Conservation (phyloP, 257 asterid species). For the Solanum sparsipilum region DNA sequence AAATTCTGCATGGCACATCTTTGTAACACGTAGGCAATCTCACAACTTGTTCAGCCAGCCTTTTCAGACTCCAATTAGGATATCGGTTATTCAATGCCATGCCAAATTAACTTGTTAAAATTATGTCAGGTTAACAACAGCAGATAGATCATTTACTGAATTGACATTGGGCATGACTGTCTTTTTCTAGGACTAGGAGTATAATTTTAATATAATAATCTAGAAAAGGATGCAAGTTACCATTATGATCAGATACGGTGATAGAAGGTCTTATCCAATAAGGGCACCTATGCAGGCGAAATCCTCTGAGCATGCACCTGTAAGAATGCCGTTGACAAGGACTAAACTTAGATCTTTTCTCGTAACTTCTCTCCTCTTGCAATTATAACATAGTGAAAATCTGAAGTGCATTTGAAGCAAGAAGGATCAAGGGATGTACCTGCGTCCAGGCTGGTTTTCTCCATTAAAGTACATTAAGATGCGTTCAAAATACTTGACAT, state of each 20-base stretch:
- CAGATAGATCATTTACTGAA: not conserved
- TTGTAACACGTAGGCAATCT: not conserved
- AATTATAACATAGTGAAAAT: not conserved
- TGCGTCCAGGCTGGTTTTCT: conserved; percentile 95
- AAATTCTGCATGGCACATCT: not conserved
- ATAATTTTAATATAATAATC: not conserved
- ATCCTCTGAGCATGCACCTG: conserved; percentile 98
- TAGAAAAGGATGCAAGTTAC: conserved; percentile 19
- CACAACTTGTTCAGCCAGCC: not conserved
- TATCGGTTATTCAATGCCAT: not conserved
- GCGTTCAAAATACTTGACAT: conserved; percentile 96
- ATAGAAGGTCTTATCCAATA: conserved; percentile 92
- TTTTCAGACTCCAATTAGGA: not conserved
- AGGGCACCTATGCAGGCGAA: conserved; percentile 92
- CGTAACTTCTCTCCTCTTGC: not conserved
- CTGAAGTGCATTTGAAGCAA: not conserved
- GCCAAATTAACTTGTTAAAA: not conserved
- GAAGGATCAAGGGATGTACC: conserved; percentile 33
- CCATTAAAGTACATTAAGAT: conserved; percentile 77
- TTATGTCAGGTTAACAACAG: not conserved
- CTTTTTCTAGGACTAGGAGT: not conserved
- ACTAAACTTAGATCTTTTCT: not conserved
- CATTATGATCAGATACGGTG: conserved; percentile 81
- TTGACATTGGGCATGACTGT: not conserved
- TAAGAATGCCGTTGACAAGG: not conserved